These are phyloP conservation scores for Talaromyces trachyspermus DNA, from an alignment of 495 filamentous ascomycete species.

Conservation along the genomic window DNA sequence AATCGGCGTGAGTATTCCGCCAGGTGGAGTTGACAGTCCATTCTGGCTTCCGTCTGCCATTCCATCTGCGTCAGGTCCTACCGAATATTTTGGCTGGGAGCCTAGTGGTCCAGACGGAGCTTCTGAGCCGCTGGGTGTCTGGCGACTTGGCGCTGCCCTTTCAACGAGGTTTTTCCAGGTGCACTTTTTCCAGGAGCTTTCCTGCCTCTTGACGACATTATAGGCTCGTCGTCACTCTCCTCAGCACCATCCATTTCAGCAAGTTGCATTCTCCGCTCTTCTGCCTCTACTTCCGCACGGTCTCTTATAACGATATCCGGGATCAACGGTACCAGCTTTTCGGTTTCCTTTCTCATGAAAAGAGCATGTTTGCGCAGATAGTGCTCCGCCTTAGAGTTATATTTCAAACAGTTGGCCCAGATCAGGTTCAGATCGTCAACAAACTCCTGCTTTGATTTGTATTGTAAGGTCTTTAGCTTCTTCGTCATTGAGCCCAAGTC, in stretches of 20 bases:
- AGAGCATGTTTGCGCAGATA: conserved; percentile 87
- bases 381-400: conserved; percentile 85
- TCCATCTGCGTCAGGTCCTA: conserved; percentile 57
- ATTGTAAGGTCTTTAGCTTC: conserved; percentile 79
- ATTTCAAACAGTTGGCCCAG: conserved; percentile 92
- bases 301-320: conserved; percentile 86
- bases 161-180: conserved; percentile 71
- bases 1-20: conserved; percentile 67
- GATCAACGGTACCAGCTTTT: conserved; percentile 90
- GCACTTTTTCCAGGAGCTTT: conserved; percentile 88
- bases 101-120: conserved; percentile 57
- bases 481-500: conserved; percentile 97
- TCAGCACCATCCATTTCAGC: conserved; percentile 71
- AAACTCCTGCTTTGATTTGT: conserved; percentile 93
- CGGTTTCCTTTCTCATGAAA: conserved; percentile 92
- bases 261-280: conserved; percentile 77
- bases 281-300: conserved; percentile 91
- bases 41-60: conserved; percentile 65
- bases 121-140: conserved; percentile 60
- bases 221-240: conserved; percentile 95
- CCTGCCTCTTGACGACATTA: conserved; percentile 92
- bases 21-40: conserved; percentile 75
- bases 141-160: conserved; percentile 67
- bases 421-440: conserved; percentile 89
- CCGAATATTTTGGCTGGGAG: conserved; percentile 42